Evolutionary conservation across 805 yeast species (phyloP), one percentile per base, ranked within the genome.

Genomic region (Ogataea ganodermae): DNA sequence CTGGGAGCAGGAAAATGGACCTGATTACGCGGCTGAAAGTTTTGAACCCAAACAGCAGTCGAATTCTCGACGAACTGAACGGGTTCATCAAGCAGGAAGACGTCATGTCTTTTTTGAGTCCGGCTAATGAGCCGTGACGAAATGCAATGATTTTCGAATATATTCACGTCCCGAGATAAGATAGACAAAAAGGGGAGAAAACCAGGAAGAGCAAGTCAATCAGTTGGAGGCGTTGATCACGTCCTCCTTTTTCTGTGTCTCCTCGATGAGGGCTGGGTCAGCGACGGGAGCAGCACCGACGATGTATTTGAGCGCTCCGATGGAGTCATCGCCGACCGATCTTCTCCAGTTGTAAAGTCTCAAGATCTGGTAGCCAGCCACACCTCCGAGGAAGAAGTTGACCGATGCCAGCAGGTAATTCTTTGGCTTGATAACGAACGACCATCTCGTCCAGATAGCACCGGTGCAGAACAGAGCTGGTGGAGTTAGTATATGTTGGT

Each of bases 371-470:
- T 75, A 81, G 24, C 92, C 87, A 2, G 98, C 97, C 40, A 95
- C 96, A 26, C 84, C 72, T 21, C 96, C 96, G 45, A 92, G 73
- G 78, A 94, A 92, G 75, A 90, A 89, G 71, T 92, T 92, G 46
- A 92, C 99, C 23, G 92, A 81, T 3, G 98, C 99, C 56, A 94
- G 76, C 51, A 94, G 72, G 58, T 78, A 76, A 70, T 92, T 92
- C 71, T 86, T 84, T 35, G 99, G 99, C 55, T 74, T 81, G 63
- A 92, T 92, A 54, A 91, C 94, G 70, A 91, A 80, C 13, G 97
- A 90, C 98, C 98, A 92, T 68, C 99, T 82, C 28, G 99, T 92
- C 99, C 99, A 92, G 60, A 92, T 89, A 45, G 81, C 81, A 46
- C 97, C 99, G 1, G 99, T 92, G 39, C 91, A 90, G 59, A 87